phyloP scores from a whole-genome alignment of 306 rosid genomes.

The Fagus sylvatica region DNA sequence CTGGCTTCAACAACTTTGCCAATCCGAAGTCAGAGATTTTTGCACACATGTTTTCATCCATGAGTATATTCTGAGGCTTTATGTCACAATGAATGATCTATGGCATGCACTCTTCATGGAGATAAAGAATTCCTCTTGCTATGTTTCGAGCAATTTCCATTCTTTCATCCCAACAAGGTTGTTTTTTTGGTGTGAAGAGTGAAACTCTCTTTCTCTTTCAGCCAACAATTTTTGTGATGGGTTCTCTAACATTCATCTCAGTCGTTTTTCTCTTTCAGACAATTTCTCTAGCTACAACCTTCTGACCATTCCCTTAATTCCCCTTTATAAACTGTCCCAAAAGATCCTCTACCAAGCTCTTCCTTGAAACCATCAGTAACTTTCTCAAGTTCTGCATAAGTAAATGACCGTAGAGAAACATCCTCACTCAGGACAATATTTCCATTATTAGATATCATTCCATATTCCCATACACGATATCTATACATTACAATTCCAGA shows the following conservation, averaged over 20 bases:
- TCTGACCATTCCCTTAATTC: background rate
- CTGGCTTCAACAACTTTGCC: constrained; percentile 30
- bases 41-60: constrained; percentile 22
- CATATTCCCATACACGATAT: background rate
- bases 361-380: constrained; percentile 30
- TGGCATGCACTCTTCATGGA: too few relatives aligned
- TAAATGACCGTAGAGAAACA: constrained; percentile 4
- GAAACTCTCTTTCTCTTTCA: constrained; percentile 5
- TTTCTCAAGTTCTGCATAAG: too few relatives aligned
- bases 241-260: too few relatives aligned
- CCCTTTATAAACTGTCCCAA: constrained; percentile 31
- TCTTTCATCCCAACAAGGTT: constrained; percentile 24
- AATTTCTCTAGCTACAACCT: constrained; percentile 22
- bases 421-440: constrained; percentile 11
- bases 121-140: too few relatives aligned
- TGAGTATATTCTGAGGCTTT: constrained; percentile 15
- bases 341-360: constrained; percentile 33
- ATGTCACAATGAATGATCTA: too few relatives aligned
- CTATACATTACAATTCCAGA: background rate
- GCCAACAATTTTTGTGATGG: background rate
- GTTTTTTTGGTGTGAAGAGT: constrained; percentile 15
- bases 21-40: constrained; percentile 30
- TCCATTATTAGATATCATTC: background rate
- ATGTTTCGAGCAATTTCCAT: background rate
- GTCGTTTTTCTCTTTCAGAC: too few relatives aligned